Evolutionary conservation across 1,284 basidiomycete species (phyloP).

Genomic region (Polyporus tsugae): DNA sequence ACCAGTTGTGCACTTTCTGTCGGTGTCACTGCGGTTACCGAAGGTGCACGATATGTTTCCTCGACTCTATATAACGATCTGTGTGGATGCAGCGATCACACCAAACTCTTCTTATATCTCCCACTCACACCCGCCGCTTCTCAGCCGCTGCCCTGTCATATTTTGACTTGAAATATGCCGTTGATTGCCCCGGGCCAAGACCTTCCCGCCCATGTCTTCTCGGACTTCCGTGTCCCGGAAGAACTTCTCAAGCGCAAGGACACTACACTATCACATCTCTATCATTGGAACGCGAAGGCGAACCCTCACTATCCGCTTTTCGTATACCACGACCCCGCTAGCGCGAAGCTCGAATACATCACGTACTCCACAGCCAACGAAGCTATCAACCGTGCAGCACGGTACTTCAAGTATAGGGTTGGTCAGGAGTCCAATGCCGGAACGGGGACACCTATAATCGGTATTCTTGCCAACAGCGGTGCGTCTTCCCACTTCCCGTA

Average conservation of each 20-base stretch:
- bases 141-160: neutral
- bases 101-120: neutral
- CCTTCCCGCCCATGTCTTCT: constrained; percentile 23
- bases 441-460: constrained; percentile 27
- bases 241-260: constrained; percentile 14
- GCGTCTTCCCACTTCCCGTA: neutral
- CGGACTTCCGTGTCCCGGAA: constrained; percentile 20
- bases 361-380: constrained; percentile 22
- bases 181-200: constrained; percentile 13
- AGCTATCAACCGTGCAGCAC: constrained; percentile 29
- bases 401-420: constrained; percentile 19
- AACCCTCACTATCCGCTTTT: constrained; percentile 32
- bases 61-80: neutral
- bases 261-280: constrained; percentile 17
- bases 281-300: constrained; percentile 24
- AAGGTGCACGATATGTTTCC: neutral
- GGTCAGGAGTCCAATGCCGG: constrained; percentile 2
- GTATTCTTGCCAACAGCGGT: constrained; percentile 27
- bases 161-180: constrained; percentile 15
- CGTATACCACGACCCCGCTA: constrained; percentile 24
- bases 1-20: neutral
- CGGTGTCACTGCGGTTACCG: neutral
- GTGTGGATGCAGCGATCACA: too few species aligned
- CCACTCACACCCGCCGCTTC: neutral
- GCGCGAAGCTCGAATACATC: constrained; percentile 18